Percentiles rank a stretch among this genome's conserved stretches.
Conservation (phyloP, 805 yeast genomes). For the Lipomyces chichibuensis region DNA sequence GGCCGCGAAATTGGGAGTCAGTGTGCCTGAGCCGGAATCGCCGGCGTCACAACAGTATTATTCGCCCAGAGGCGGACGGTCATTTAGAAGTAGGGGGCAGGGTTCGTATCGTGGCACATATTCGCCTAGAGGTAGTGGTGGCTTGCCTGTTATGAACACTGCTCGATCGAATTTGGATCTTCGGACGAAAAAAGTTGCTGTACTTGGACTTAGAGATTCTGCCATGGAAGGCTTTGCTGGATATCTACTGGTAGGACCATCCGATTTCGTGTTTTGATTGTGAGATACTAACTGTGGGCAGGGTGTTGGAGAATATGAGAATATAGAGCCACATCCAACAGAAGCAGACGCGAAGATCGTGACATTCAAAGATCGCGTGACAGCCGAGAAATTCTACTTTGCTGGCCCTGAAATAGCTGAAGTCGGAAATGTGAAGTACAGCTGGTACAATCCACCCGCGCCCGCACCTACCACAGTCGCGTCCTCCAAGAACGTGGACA, state of each 20-base stretch:
- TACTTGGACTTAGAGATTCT: conserved; percentile 42
- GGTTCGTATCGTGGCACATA: conserved; percentile 31
- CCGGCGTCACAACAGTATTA: conserved; percentile 21
- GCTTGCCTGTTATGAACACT: conserved; percentile 37
- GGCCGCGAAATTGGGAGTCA: conserved; percentile 42
- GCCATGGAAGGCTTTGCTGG: conserved; percentile 44
- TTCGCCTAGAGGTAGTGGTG: conserved; percentile 38
- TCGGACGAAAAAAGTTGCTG: conserved; percentile 46
- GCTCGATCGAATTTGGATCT: conserved; percentile 44
- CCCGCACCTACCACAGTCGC: conserved; percentile 4
- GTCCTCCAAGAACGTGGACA: conserved; percentile 11
- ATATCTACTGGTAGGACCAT: conserved; percentile 36
- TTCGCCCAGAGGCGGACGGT: conserved; percentile 23
- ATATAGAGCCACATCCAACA: conserved; percentile 31
- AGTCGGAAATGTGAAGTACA: conserved; percentile 12
- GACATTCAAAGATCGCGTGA: conserved; percentile 44
- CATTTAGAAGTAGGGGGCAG: conserved; percentile 37
- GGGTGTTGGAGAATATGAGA: conserved; percentile 39
- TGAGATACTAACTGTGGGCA: background rate
- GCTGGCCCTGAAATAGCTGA: conserved; percentile 14
- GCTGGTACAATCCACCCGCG: conserved; percentile 24
- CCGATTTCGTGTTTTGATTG: background rate
- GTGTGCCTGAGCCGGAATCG: conserved; percentile 18
- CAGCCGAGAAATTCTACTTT: conserved; percentile 44
- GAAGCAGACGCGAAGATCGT: conserved; percentile 27